Evolutionary conservation across 2,329 filamentous ascomycete genomes (phyloP).

Genomic region (Calonectria pteridis): DNA sequence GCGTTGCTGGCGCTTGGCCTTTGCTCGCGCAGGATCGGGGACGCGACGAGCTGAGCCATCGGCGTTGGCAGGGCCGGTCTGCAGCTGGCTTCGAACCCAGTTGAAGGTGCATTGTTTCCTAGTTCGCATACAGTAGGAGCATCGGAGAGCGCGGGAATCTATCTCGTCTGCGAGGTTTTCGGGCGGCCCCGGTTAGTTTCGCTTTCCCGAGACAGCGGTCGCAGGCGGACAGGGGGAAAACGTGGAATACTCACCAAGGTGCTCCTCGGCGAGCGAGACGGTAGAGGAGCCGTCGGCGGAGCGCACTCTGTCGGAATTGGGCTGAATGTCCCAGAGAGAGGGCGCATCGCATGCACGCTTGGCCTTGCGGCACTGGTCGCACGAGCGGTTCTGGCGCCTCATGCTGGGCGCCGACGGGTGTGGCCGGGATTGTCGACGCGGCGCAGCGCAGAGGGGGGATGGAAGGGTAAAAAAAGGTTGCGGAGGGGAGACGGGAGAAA

Average conservation of each 20-base stretch:
- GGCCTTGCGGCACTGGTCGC: slow-evolving; percentile 46
- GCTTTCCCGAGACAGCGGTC: slow-evolving; percentile 32
- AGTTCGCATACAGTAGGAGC: slow-evolving; percentile 45
- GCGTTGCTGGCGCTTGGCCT: slow-evolving; percentile 45
- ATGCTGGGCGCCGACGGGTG: slow-evolving; percentile 31
- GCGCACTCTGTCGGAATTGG: slow-evolving; percentile 43
- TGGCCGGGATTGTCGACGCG: slow-evolving; percentile 14
- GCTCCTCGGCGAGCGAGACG: slow-evolving; percentile 43
- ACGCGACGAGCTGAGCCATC: slow-evolving; percentile 37
- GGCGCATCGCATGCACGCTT: slow-evolving; percentile 47
- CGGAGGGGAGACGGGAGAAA: background rate
- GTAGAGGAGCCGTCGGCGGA: slow-evolving; percentile 37
- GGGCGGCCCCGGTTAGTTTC: slow-evolving; percentile 40
- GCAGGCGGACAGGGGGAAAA: slow-evolving; percentile 14
- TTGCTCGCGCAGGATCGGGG: slow-evolving; percentile 42
- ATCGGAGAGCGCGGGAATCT: slow-evolving; percentile 44
- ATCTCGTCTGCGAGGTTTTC: slow-evolving; percentile 43
- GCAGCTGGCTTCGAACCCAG: slow-evolving; percentile 45
- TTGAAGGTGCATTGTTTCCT: slow-evolving; percentile 46
- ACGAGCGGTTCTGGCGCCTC: slow-evolving; percentile 46
- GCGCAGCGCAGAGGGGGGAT: background rate
- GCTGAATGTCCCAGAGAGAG: slow-evolving; percentile 46
- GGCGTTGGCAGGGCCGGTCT: slow-evolving; percentile 39
- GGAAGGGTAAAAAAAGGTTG: background rate
- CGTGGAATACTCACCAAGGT: slow-evolving; percentile 40